Evolutionary conservation across 768 basidiomycete genomes (phyloP).

Genomic region (Rhodosporidiobolus odoratus): DNA sequence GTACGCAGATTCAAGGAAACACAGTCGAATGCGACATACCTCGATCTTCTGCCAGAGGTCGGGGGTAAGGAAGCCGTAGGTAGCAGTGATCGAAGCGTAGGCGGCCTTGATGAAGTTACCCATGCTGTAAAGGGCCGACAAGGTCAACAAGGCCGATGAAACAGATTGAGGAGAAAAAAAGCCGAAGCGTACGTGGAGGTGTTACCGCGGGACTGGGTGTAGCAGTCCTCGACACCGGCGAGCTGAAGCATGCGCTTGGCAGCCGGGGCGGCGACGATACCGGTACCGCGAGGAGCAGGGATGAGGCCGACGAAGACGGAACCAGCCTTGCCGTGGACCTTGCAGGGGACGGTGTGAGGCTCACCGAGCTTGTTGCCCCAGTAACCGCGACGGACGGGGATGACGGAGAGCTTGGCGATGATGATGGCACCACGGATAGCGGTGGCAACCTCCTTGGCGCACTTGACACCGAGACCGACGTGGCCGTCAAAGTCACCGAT

Average conservation of each 20-base stretch:
- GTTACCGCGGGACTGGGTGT: constrained; percentile 96
- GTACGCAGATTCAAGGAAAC: no score
- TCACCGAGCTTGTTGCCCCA: constrained; percentile 99
- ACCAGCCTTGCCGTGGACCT: constrained; percentile 96
- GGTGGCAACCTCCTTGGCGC: constrained; percentile 99
- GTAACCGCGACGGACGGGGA: constrained; percentile 97
- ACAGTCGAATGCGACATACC: constrained; percentile 55
- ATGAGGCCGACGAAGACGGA: constrained; percentile 99
- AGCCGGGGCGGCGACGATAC: constrained; percentile 98
- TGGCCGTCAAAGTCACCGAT: constrained; percentile 98
- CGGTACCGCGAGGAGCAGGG: constrained; percentile 96
- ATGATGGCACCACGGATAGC: constrained; percentile 99
- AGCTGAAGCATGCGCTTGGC: constrained; percentile 94
- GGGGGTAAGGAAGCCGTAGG: constrained; percentile 95
- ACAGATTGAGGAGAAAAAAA: background rate
- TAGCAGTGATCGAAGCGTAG: constrained; percentile 78
- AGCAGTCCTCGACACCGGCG: constrained; percentile 94
- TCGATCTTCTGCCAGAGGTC: constrained; percentile 91
- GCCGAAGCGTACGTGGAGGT: constrained; percentile 65
- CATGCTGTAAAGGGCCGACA: constrained; percentile 52
- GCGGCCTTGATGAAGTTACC: constrained; percentile 67
- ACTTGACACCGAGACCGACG: constrained; percentile 98
- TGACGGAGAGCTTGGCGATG: constrained; percentile 93
- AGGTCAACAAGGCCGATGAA: background rate
- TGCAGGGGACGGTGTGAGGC: constrained; percentile 97